Base-by-base conservation (phyloP, 306 rosid genomes). In the Lathyrus tuberosus region DNA sequence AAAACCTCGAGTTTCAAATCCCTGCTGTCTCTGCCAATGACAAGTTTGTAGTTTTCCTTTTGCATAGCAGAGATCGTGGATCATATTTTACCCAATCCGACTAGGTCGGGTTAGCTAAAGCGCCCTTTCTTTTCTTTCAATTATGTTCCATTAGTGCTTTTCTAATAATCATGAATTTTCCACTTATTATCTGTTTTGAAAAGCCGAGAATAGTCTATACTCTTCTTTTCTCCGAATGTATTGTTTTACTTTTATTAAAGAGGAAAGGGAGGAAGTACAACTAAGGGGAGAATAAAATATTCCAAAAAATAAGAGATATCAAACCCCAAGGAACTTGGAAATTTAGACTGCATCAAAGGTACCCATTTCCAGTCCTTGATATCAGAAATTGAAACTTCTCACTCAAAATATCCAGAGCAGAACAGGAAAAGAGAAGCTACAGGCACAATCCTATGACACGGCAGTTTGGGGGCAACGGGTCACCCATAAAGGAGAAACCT, bases 121-220 rank as follows among this genome's bases (percentile, higher is more conserved):
- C 40, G 20, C 12, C 10, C 5, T 63, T 63, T 18, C 40, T 51
- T 70, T 31, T 48, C 43, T 70, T 70, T 62, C 66, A 13, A 18
- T 67, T 76, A 14, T 44, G 46, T 70, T 63, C 72, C 48, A 11
- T 63, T 35, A 43, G 35, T 65, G 18, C 38, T 37, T 22, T 31
- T 42, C 30, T 24, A 62, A 54, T 52, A 22, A 64, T 54, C 62
- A 22, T 24, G 35, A 48, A 24, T 54, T 64, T 10, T n/a, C 20
- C 59, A 47, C 58, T 68, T 48, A 42, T 57, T 57, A 14, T 66
- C 51, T 35, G 35, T 66, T 51, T 56, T 31, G 35, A 31, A 58
- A 71, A 65, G 67, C 59, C 73, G 33, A 12, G 35, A 66, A 75
- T 38, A 56, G 18, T 65, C 10, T 66, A 48, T 35, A 57, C 46